phyloP scores from a whole-genome alignment of 2,329 filamentous ascomycete species.

The Xylaria sp. region DNA sequence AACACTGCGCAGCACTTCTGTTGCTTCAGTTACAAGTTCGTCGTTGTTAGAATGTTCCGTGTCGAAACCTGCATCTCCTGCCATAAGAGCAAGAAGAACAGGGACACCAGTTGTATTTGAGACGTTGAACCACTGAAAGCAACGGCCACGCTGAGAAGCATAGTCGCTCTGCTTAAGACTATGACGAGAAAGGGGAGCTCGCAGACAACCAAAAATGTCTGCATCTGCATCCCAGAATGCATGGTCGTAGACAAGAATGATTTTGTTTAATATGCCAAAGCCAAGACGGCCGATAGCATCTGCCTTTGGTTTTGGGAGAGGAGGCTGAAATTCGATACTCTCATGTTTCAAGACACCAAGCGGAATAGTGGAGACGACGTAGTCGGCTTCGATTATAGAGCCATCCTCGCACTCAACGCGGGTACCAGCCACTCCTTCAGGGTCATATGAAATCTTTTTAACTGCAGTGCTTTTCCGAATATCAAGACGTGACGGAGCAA shows the following conservation, averaged over 20 bases:
- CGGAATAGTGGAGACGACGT: conserved; percentile 87
- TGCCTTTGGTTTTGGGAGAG: conserved; percentile 85
- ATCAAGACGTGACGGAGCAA: conserved; percentile 76
- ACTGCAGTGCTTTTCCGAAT: conserved; percentile 77
- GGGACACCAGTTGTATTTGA: conserved; percentile 87
- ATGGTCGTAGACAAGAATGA: conserved; percentile 85
- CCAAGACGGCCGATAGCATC: conserved; percentile 83
- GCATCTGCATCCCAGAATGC: conserved; percentile 89
- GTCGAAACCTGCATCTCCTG: conserved; percentile 89
- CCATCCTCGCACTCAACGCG: conserved; percentile 80
- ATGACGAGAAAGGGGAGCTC: conserved; percentile 70
- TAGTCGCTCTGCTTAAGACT: conserved; percentile 85
- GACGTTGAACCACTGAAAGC: conserved; percentile 98
- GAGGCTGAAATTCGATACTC: conserved; percentile 82
- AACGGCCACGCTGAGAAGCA: conserved; percentile 77
- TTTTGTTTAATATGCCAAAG: conserved; percentile 94
- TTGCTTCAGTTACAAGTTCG: conserved; percentile 80
- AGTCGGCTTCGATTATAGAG: conserved; percentile 78
- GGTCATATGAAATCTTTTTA: conserved; percentile 70
- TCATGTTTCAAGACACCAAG: conserved; percentile 89
- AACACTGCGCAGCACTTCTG: conserved; percentile 74
- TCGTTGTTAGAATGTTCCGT: conserved; percentile 79
- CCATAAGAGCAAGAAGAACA: conserved; percentile 91
- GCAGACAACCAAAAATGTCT: conserved; percentile 92
- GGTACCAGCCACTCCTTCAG: conserved; percentile 55